Evolutionary conservation across 1,139 yeast genomes (phyloP).

Genomic region (Suhomyces ambrosiae): DNA sequence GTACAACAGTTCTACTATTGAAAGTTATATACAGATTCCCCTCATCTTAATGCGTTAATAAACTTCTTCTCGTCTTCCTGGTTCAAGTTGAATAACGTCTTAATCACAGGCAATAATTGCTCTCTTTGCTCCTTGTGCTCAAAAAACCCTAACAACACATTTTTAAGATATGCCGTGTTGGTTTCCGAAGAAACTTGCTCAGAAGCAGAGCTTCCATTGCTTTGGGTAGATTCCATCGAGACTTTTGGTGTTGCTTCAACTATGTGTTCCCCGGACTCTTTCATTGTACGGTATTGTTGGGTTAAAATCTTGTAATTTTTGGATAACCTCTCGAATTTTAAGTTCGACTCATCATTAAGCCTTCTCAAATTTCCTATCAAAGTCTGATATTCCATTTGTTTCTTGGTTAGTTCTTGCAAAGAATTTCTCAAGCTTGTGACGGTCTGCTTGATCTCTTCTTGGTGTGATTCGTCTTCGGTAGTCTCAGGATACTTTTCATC

Average conservation of each 20-base stretch:
- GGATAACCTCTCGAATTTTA: slow-evolving; percentile 65
- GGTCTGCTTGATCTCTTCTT: slow-evolving; percentile 33
- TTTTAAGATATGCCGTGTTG: slow-evolving; percentile 76
- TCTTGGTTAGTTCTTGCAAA: slow-evolving; percentile 50
- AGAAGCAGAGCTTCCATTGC: slow-evolving; percentile 1
- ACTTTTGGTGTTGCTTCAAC: slow-evolving; percentile 1
- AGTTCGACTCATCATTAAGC: slow-evolving; percentile 66
- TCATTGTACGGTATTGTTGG: slow-evolving; percentile 52
- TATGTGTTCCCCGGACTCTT: slow-evolving; percentile 6
- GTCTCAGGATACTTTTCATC: slow-evolving; percentile 18
- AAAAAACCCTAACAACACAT: slow-evolving; percentile 83
- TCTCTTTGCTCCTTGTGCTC: slow-evolving; percentile 92
- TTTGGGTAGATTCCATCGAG: slow-evolving; percentile 4
- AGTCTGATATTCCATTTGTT: slow-evolving; percentile 57
- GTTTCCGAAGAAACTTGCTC: slow-evolving; percentile 9
- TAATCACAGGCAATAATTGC: slow-evolving; percentile 80
- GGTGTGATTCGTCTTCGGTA: slow-evolving; percentile 23
- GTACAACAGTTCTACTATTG: too few relatives aligned
- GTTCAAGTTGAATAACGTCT: slow-evolving; percentile 68
- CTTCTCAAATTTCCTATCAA: slow-evolving; percentile 60
- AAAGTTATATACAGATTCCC: too few relatives aligned
- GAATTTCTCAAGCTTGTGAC: slow-evolving; percentile 55
- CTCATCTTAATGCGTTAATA: slow-evolving; percentile 56
- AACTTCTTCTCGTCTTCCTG: slow-evolving; percentile 74
- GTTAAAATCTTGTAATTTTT: slow-evolving; percentile 66